Conservation (phyloP, 2,329 filamentous ascomycete genomes). For the Xylariaceae sp. region DNA sequence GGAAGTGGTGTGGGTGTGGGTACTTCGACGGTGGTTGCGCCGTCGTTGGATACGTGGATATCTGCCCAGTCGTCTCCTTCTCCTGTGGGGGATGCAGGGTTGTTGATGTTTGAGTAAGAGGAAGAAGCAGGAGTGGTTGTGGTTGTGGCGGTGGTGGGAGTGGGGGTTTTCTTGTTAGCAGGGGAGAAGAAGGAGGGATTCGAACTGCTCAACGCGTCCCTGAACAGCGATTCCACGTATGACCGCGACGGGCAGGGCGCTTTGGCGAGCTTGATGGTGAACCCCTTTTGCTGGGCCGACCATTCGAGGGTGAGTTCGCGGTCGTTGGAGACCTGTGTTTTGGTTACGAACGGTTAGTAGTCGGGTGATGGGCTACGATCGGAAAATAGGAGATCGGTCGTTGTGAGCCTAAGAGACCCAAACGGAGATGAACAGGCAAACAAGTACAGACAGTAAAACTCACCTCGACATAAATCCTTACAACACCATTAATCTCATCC, state of each 20-base stretch:
- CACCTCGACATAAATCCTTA: conserved; percentile 37
- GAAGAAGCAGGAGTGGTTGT: too few relatives aligned
- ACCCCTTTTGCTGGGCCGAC: conserved; percentile 33
- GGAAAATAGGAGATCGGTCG: too few relatives aligned
- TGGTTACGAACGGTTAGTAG: neutral
- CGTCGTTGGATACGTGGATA: conserved; percentile 31
- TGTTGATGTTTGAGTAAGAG: too few relatives aligned
- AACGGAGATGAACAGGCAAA: neutral
- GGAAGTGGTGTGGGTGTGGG: too few relatives aligned
- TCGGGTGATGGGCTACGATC: too few relatives aligned
- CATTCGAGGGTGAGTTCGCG: conserved; percentile 33
- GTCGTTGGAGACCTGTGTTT: conserved; percentile 20
- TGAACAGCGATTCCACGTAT: conserved; percentile 34
- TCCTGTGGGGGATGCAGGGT: neutral
- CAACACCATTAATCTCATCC: conserved; percentile 28
- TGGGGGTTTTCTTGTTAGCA: conserved; percentile 11
- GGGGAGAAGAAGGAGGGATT: conserved; percentile 35
- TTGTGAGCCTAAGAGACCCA: too few relatives aligned
- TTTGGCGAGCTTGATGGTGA: conserved; percentile 37
- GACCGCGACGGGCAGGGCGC: conserved; percentile 25
- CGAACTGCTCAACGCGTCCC: conserved; percentile 30
- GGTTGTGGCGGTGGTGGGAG: neutral
- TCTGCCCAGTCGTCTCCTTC: conserved; percentile 41
- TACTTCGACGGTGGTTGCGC: conserved; percentile 16
- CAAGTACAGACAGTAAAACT: neutral